A percentile compares a stretch with the other conserved stretches of the same genome.
These are phyloP conservation scores for Cephalotrichum gorgonifer DNA, from an alignment of 2,329 filamentous ascomycete species.

Conservation along the genomic window DNA sequence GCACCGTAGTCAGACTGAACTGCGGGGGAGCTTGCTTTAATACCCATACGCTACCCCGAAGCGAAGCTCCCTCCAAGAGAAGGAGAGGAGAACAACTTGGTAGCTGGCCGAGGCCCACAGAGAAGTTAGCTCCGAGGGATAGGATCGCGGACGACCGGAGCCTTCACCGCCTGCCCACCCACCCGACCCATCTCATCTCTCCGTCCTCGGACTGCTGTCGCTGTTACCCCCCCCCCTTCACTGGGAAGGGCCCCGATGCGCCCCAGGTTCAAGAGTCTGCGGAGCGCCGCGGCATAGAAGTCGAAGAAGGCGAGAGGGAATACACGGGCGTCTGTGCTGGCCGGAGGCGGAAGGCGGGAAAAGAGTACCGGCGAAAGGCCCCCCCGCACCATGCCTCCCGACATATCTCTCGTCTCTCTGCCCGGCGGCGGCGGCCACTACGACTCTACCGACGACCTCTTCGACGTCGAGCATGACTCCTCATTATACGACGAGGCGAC, in stretches of 20 bases:
- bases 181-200: no score
- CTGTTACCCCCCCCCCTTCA: not conserved
- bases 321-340: not conserved
- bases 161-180: no score
- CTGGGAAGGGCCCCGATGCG: not conserved
- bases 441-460: constrained; percentile 1
- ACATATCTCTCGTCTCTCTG: not conserved
- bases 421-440: not conserved
- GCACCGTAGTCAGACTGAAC: no score
- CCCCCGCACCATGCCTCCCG: not conserved
- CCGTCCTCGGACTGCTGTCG: no score
- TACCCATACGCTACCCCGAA: not conserved
- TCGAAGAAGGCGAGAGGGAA: not conserved
- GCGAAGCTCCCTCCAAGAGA: not conserved
- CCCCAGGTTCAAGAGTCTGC: not conserved
- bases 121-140: not conserved
- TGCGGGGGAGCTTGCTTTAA: no score
- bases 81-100: not conserved
- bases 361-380: not conserved
- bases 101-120: not conserved
- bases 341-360: no score
- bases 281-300: not conserved
- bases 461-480: constrained; percentile 9
- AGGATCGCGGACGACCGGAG: not conserved
- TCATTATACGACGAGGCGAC: constrained; percentile 10